Evolutionary conservation across 768 basidiomycete species (phyloP).

Genomic region (Porphyrellus cyaneotinctus): DNA sequence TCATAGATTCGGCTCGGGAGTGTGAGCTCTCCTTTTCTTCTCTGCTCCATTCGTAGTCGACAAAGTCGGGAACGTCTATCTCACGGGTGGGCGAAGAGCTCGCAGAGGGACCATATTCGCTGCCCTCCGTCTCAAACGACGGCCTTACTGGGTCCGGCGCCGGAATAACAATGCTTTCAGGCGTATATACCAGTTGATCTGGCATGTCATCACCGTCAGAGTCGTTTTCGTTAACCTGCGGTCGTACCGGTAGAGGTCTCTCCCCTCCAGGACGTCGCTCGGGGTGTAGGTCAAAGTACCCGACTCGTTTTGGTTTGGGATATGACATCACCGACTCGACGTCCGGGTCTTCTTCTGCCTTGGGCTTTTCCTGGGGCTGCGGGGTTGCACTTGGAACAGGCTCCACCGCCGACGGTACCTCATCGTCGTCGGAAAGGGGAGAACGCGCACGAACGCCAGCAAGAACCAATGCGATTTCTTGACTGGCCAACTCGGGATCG

Average conservation of each 20-base stretch:
- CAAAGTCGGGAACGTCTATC: slow-evolving; percentile 31
- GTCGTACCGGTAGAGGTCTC: slow-evolving; percentile 20
- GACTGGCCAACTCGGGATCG: slow-evolving; percentile 69
- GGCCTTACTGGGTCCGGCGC: slow-evolving; percentile 27
- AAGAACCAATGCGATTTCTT: slow-evolving; percentile 69
- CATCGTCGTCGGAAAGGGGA: slow-evolving; percentile 41
- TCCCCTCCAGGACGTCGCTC: slow-evolving; percentile 48
- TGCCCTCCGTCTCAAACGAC: slow-evolving; percentile 32
- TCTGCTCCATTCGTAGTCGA: slow-evolving; percentile 17
- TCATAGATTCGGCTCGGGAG: slow-evolving; percentile 27
- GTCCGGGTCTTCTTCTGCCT: slow-evolving; percentile 41
- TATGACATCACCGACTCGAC: slow-evolving; percentile 39
- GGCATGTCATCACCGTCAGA: slow-evolving; percentile 35
- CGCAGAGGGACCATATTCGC: slow-evolving; percentile 32
- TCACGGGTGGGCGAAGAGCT: slow-evolving; percentile 25
- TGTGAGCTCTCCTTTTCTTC: slow-evolving; percentile 25
- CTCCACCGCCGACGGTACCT: slow-evolving; percentile 19
- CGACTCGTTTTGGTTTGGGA: slow-evolving; percentile 40
- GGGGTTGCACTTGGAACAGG: background rate
- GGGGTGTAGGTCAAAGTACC: slow-evolving; percentile 79
- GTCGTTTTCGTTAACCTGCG: slow-evolving; percentile 27
- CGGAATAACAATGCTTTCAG: slow-evolving; percentile 15
- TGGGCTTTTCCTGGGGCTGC: slow-evolving; percentile 35
- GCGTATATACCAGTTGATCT: slow-evolving; percentile 33
- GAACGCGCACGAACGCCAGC: slow-evolving; percentile 46